Base-by-base conservation (phyloP, 1,139 yeast species). In the Hemisphaericaspora xylanilytica region DNA sequence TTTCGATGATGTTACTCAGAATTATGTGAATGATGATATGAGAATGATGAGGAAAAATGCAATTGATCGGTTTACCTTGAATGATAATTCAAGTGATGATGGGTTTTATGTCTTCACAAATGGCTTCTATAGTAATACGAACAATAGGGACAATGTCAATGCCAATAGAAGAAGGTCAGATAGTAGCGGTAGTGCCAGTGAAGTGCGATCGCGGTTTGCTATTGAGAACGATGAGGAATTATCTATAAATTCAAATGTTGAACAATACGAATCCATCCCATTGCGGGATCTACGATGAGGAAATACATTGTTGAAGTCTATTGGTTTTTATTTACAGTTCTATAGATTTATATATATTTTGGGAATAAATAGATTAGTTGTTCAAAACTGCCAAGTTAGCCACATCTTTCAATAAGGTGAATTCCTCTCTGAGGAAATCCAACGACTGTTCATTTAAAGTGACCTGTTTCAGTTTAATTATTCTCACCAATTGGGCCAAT, bases 91-190 rank as follows among this genome's bases (percentile, higher is more conserved):
- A 7, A 69, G 75, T 47, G 77, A 71, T 39, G 75, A 70, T 45
- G 76, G 76, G 8, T 69, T 71, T 39, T 66, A 59, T 44, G 72
- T 70, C 8, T 70, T 66, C 45, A 66, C 77, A 3, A 66, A 69
- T 45, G 75, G 75, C n/a, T 70, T 70, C 43, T 59, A 61, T 47
- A 53, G 59, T 26, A 47, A 53, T 18, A 52, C 52, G n/a, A 44
- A 48, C 35, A 42, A 44, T 9, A 31, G 14, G 4, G 13, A 18
- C 4, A 14, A 24, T 11, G 3, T 5, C 4, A 6, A 13, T 15
- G 21, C 14, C 4, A 18, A 12, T 17, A n/a, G 32, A 29, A 18
- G 32, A 18, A 11, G 24, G 14, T 29, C 32, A 9, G 32, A 29
- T 29, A 8, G n/a, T 14, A 15, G 12, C 12, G 4, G 13, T 6